phyloP scores from a whole-genome alignment of 441 rosid genomes.

The Pelargonium citronellum region DNA sequence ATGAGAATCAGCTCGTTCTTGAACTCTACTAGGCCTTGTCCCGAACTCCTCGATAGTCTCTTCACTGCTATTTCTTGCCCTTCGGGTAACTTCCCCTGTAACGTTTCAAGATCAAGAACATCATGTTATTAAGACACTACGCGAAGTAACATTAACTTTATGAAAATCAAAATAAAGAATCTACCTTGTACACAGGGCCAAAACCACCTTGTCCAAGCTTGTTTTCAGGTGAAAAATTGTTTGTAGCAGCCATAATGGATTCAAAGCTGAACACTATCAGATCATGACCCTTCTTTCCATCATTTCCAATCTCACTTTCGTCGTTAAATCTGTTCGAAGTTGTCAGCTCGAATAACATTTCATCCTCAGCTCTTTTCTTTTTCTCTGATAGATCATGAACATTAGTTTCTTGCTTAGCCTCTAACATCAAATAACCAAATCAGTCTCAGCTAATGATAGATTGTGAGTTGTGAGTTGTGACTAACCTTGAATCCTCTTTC shows the following conservation, averaged over 20 bases:
- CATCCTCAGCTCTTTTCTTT: not conserved
- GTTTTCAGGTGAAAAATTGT: not conserved
- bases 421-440: not conserved
- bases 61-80: slow-evolving; percentile 21
- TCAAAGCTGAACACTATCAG: not conserved
- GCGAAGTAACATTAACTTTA: no score
- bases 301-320: not conserved
- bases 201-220: slow-evolving; percentile 27
- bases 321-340: not conserved
- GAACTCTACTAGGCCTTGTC: slow-evolving; percentile 22
- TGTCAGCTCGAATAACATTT: not conserved
- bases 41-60: slow-evolving; percentile 19
- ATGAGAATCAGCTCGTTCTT: slow-evolving; percentile 18
- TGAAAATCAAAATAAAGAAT: not conserved
- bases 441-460: no score
- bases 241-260: not conserved
- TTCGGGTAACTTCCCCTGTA: slow-evolving; percentile 12
- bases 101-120: not conserved
- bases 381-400: not conserved
- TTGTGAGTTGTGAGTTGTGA: not conserved
- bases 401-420: not conserved
- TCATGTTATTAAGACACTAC: not conserved
- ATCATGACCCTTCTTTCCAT: slow-evolving; percentile 3
- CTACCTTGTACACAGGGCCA: slow-evolving; percentile 23
- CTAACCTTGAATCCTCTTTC: slow-evolving; percentile 1